phyloP scores from a whole-genome alignment of 306 rosid species.

The Trichosanthes cucumerina region DNA sequence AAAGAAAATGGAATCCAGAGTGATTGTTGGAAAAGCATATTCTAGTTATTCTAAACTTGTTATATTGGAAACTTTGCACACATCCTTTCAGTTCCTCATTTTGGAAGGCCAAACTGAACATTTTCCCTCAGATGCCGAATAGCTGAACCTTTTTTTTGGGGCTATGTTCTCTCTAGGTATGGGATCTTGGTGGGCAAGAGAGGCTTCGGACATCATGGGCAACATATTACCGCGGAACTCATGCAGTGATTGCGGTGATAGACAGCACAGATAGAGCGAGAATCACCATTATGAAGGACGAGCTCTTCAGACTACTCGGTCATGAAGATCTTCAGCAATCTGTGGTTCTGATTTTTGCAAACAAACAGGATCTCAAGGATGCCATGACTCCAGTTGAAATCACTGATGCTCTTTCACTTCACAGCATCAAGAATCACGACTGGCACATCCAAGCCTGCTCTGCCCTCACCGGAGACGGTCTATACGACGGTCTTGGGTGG shows the following conservation, averaged over 20 bases:
- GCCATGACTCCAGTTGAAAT: conserved; percentile 99
- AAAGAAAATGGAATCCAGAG: background rate
- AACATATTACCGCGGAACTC: conserved; percentile 89
- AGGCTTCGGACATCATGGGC: conserved; percentile 98
- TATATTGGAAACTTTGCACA: background rate
- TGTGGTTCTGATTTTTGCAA: conserved; percentile 73
- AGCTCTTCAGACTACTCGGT: conserved; percentile 85
- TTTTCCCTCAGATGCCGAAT: background rate
- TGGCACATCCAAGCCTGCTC: conserved; percentile 99
- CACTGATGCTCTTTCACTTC: conserved; percentile 83
- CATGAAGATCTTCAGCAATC: conserved; percentile 87
- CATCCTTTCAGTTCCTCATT: background rate
- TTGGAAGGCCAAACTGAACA: background rate
- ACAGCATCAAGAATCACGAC: conserved; percentile 97
- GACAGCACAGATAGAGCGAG: conserved; percentile 95
- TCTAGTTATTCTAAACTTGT: background rate
- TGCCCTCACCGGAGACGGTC: conserved; percentile 91
- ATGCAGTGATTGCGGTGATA: conserved; percentile 80
- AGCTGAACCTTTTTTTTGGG: background rate
- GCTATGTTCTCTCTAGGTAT: conserved; percentile 46
- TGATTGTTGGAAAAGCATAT: background rate
- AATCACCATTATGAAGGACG: conserved; percentile 84
- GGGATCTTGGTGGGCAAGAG: conserved; percentile 99
- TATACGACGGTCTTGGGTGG: conserved; percentile 95
- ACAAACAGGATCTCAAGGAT: conserved; percentile 96